Evolutionary conservation across 805 yeast genomes (phyloP), one percentile per base, ranked within the genome.

Genomic region (Spathaspora arborariae): DNA sequence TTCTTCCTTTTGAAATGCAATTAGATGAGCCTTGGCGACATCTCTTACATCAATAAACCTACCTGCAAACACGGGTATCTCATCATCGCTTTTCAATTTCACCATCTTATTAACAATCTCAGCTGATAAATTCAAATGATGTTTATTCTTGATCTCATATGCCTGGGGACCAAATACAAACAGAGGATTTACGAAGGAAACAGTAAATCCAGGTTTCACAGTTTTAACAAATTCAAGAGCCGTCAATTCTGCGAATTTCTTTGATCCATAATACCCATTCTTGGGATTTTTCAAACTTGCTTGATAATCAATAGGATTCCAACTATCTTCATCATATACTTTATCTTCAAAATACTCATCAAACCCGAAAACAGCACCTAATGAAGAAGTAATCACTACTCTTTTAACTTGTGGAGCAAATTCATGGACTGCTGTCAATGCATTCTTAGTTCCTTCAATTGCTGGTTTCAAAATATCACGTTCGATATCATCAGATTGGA

Each of bases 181-280:
- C 35, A 50, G 40, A 13, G 65, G 63, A 40, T 51, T 48, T 8
- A 54, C 51, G n/a, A 51, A 35, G 13, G 47, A 46, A 4, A 51
- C 18, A 5, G 38, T 42, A 19, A 52, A 48, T 19, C 42, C 44
- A 22, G 49, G 54, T 18, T 51, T 48, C 39, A 46, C 50, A 5
- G 20, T 35, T 16, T 69, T 53, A 41, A 76, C 64, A n/a, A 67
- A 72, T 3, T 77, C 72, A 82, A 87, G 80, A 2, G 84, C 85
- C 1, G 77, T 72, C 42, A 64, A 61, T 56, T 83, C 87, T 16
- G 85, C 84, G 46, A 74, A 72, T 37, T 74, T 78, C 62, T 80
- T 80, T n/a, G 85, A 79, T 4, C 78, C 86, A 45, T 71, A 52
- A 60, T 81, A 80, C 2, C 81, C 84, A 39, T 47, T 48, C 18